Evolutionary conservation across 75 land plant species (phyloP), one percentile per base, ranked within the genome.

Genomic region (Cupressus sempervirens): DNA sequence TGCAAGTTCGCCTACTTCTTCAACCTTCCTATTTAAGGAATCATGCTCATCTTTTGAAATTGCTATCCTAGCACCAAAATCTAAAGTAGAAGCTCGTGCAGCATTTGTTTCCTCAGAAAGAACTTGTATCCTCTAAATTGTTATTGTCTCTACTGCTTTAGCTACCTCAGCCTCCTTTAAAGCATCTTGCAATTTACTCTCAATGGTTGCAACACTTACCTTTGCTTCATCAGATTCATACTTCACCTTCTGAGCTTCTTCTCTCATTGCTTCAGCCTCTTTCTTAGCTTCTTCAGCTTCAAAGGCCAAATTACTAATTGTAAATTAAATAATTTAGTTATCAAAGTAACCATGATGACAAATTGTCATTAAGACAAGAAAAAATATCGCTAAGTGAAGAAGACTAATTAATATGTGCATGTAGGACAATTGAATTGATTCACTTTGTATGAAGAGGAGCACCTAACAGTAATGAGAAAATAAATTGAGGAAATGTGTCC

Each of bases 11-110:
- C 94, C 93, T 3, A 91, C 86, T 75, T 94, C 98, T 65, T 91
- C 92, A 38, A 92, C 93, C 86, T 92, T 95, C 30, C 88, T 80
- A 76, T 85, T 93, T 79, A 96, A 38, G 32, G 94, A 82, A 68
- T 95, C 92, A 58, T 91, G 91, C 89, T 97, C 98, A 46, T 95
- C 98, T 54, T 34, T 86, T 13, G 98, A 93, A 7, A 94, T 83
- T 46, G 91, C 92, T 53, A 91, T 93, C 50, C 91, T 91, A 13
- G 90, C 86, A 20, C 89, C 93, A 23, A 86, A 83, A 35, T 90
- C 84, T 23, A 48, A 88, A 29, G 88, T 87, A 35, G 92, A 92
- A 32, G 91, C 67, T 1, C 92, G 89, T 62, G 88, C 86, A 83
- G 89, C 91, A 84, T 88, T 86, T 23, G 88, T 86, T 88, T 84